A percentile compares a stretch with the other conserved stretches of the same genome.
Conservation (phyloP, 805 yeast species). For the Candida easanensis region DNA sequence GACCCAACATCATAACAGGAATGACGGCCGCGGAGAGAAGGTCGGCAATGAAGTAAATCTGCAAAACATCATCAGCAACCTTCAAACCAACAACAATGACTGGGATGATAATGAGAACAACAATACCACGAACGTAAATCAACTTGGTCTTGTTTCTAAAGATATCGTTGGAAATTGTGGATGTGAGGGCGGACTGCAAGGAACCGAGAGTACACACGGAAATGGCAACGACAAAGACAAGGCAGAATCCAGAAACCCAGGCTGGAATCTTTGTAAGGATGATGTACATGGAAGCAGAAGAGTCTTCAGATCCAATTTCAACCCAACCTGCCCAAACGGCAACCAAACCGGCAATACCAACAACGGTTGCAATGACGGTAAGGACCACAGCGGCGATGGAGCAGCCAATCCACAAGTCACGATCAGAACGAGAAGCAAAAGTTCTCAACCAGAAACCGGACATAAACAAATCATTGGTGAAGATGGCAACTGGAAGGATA, state of each 20-base stretch:
- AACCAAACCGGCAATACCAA: conserved; percentile 80
- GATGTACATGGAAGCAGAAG: conserved; percentile 69
- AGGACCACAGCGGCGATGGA: conserved; percentile 69
- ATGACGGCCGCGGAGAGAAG: conserved; percentile 82
- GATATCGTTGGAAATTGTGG: conserved; percentile 84
- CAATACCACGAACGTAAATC: conserved; percentile 65
- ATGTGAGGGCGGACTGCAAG: conserved; percentile 82
- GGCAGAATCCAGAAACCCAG: conserved; percentile 83
- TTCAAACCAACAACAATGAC: conserved; percentile 79
- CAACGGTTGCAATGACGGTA: conserved; percentile 60
- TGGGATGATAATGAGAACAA: conserved; percentile 79
- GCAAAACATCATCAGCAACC: conserved; percentile 78
- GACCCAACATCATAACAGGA: conserved; percentile 80
- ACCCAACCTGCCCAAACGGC: conserved; percentile 87
- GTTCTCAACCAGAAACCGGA: conserved; percentile 95
- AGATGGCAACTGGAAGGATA: conserved; percentile 79
- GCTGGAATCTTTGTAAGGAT: conserved; percentile 70
- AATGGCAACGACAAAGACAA: conserved; percentile 68
- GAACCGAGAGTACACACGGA: conserved; percentile 91
- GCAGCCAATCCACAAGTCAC: conserved; percentile 73
- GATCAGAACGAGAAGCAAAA: conserved; percentile 79
- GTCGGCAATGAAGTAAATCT: conserved; percentile 88
- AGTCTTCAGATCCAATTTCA: conserved; percentile 44
- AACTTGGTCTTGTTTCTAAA: conserved; percentile 77
- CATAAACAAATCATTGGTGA: conserved; percentile 86